Evolutionary conservation across 768 basidiomycete genomes (phyloP).

Genomic region (Hortiboletus flavorubellus): DNA sequence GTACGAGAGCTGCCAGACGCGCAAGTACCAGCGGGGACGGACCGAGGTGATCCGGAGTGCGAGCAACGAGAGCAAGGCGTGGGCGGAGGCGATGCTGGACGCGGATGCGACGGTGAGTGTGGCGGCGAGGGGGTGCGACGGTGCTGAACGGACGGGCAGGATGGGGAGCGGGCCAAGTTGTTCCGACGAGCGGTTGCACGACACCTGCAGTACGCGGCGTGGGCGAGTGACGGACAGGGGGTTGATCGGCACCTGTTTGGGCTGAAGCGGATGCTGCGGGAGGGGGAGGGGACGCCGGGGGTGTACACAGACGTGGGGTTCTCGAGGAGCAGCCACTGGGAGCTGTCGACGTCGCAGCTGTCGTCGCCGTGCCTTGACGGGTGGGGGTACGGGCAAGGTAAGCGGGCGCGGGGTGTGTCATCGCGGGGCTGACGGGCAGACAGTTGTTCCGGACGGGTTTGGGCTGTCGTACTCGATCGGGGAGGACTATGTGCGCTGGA

Average conservation of each 20-base stretch:
- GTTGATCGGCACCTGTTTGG: slow-evolving; percentile 97
- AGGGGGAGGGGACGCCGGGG: slow-evolving; percentile 68
- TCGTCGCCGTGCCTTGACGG: slow-evolving; percentile 80
- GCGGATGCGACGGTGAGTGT: slow-evolving; percentile 43
- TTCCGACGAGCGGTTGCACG: slow-evolving; percentile 76
- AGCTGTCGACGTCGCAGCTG: slow-evolving; percentile 87
- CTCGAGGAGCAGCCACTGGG: slow-evolving; percentile 78
- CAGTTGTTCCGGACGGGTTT: slow-evolving; percentile 89
- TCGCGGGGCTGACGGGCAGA: slow-evolving; percentile 5
- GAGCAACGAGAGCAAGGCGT: slow-evolving; percentile 78
- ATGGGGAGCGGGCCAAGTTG: slow-evolving; percentile 55
- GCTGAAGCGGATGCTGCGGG: slow-evolving; percentile 73
- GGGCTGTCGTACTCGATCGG: slow-evolving; percentile 91
- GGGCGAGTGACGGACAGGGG: slow-evolving; percentile 93
- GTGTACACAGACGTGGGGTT: slow-evolving; percentile 76
- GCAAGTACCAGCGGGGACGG: slow-evolving; percentile 85
- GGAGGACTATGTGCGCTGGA: slow-evolving; percentile 83
- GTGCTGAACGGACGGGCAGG: slow-evolving; percentile 33
- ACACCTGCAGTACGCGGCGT: slow-evolving; percentile 82
- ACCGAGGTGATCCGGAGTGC: slow-evolving; percentile 94
- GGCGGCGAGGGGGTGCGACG: not conserved
- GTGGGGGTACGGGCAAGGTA: slow-evolving; percentile 97
- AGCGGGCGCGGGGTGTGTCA: not conserved
- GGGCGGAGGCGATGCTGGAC: slow-evolving; percentile 87
- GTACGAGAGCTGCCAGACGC: slow-evolving; percentile 94